These are phyloP conservation scores for Aspergillus ellipticus DNA, from an alignment of 495 filamentous ascomycete genomes.

Conservation along the genomic window DNA sequence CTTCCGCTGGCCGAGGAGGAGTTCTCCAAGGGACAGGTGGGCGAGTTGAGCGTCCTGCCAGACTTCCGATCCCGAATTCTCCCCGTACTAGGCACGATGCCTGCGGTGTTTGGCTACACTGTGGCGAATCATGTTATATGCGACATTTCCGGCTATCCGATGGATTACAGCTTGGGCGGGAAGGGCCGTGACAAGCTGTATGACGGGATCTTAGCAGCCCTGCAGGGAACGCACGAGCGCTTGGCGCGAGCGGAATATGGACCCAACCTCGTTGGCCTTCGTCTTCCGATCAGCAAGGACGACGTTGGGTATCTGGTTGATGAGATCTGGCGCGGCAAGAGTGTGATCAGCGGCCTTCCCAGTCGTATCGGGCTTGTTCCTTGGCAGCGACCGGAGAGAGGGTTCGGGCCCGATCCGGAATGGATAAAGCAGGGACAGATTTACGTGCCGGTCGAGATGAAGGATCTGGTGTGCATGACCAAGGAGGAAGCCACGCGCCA, in stretches of 20 bases:
- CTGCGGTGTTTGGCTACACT: conserved; percentile 87
- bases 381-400: conserved; percentile 63
- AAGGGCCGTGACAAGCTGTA: conserved; percentile 89
- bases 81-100: conserved; percentile 95
- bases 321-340: conserved; percentile 82
- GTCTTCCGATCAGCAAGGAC: conserved; percentile 68
- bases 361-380: conserved; percentile 72
- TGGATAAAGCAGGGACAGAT: conserved; percentile 63
- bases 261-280: conserved; percentile 64
- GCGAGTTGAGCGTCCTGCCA: conserved; percentile 80
- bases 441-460: conserved; percentile 56
- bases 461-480: conserved; percentile 89
- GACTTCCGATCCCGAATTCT: conserved; percentile 93
- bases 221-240: conserved; percentile 76
- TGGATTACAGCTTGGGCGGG: conserved; percentile 68
- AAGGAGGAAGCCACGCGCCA: conserved; percentile 87
- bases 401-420: conserved; percentile 38
- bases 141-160: conserved; percentile 79
- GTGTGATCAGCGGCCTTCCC: conserved; percentile 73
- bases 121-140: conserved; percentile 89
- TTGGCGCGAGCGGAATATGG: conserved; percentile 54
- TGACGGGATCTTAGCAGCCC: conserved; percentile 65
- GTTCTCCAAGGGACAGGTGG: conserved; percentile 79
- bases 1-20: conserved; percentile 86
- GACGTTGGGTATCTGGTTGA: conserved; percentile 87